Evolutionary conservation across 805 yeast species (phyloP).

Genomic region (Metschnikowia shivogae): DNA sequence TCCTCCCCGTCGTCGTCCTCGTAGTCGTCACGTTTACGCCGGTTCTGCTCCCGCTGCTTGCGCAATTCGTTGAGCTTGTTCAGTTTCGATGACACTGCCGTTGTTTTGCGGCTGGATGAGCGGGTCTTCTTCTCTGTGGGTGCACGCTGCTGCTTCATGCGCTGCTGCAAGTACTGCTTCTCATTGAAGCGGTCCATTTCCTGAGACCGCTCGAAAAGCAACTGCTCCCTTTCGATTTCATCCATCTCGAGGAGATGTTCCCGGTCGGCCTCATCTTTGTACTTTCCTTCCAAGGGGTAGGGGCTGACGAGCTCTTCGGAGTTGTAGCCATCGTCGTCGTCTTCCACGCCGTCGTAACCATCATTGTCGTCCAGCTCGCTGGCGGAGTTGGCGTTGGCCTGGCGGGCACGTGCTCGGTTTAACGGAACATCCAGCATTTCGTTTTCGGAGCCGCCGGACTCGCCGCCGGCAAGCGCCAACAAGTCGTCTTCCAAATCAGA

Average conservation of each 20-base stretch:
- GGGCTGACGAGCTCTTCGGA: constrained; percentile 53
- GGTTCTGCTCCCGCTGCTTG: constrained; percentile 65
- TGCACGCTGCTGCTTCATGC: constrained; percentile 57
- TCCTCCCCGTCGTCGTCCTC: constrained; percentile 23
- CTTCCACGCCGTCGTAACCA: constrained; percentile 16
- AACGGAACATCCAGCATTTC: constrained; percentile 30
- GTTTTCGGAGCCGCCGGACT: constrained; percentile 49
- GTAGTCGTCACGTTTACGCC: constrained; percentile 25
- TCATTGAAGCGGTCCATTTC: constrained; percentile 87
- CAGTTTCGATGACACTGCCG: constrained; percentile 30
- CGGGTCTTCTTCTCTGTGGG: constrained; percentile 30
- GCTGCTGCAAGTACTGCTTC: constrained; percentile 74
- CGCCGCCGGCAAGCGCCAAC: constrained; percentile 72
- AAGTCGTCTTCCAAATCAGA: constrained; percentile 91
- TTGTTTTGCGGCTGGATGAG: constrained; percentile 29
- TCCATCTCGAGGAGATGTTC: constrained; percentile 65
- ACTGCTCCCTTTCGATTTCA: constrained; percentile 88
- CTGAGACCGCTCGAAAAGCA: constrained; percentile 88
- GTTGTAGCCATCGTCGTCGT: constrained; percentile 25
- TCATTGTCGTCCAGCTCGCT: constrained; percentile 24
- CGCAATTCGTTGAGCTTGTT: constrained; percentile 69
- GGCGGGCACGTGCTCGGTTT: constrained; percentile 26
- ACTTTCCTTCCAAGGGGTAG: constrained; percentile 90
- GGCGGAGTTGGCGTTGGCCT: constrained; percentile 8
- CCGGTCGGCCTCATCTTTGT: constrained; percentile 77